Base-by-base conservation (phyloP, 2,329 filamentous ascomycete genomes). In the Ophiostoma pallidulum region DNA sequence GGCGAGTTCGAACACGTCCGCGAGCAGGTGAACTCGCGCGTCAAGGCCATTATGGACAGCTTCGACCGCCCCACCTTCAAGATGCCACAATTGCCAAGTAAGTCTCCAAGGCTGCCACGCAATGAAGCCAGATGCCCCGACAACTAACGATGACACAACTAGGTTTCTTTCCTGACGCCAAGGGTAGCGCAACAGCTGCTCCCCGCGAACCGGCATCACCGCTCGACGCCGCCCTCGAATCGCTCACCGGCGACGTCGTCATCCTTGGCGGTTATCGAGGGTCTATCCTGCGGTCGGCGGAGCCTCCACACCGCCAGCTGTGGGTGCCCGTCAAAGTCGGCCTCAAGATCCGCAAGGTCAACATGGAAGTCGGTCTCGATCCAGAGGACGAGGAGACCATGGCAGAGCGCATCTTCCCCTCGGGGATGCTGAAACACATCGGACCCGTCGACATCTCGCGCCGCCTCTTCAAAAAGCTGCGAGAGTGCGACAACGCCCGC, bases 261-360 rank as follows among this genome's bases (percentile, higher is more conserved):
- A 73, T 96, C 26, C 74, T 97, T 60, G 91, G 91, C 18, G 91
- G 91, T 13, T 95, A 96, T 60, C 77, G 91, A 54, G 91, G 91
- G 4, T 95, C 90, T 0, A 75, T 96, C n/a, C 65, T 97, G 26
- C 80, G 90, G 26, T 94, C 88, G 10, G 84, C 87, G 10, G 82
- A 88, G 52, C 77, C 85, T 8, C 84, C 86, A 4, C 80, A 91
- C 59, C 80, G 88, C n/a, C 88, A 94, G 60, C 68, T 95, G 0
- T 97, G 91, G 91, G 86, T 94, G 2, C 90, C 90, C 0, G 82
- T 96, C 59, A 96, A 96, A 64, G 83, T 95, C 24, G 90, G 91
- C 1, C 68, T 97, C 43, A 95, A 94, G 57, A 77, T 96, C 52
- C 82, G 90, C 47, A 95, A 92, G 60, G 90, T 91, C 2, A 87